Evolutionary conservation across 148 eudicot species (phyloP), one percentile per base, ranked within the genome.

Genomic region (Rhododendron molle): DNA sequence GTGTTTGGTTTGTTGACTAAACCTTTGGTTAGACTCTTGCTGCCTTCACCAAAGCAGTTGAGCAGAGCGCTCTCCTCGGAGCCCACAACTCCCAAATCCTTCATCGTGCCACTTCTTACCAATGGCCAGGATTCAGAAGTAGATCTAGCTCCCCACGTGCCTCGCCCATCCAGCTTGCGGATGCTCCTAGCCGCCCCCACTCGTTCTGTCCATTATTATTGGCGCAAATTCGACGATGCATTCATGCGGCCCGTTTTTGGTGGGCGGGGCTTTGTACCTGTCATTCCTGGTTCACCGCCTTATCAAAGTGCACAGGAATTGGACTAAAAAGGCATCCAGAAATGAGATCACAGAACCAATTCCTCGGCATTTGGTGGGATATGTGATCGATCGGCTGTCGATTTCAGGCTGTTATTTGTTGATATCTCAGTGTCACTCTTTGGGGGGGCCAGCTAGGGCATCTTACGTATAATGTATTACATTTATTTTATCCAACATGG

Each of bases 241-340:
- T 92, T 93, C 89, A 95, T 94, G 98, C 89, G 98, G 65, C 98
- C 98, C 0, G 93, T 94, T 38, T 95, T 95, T 81, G 98, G 98
- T 12, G 98, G 98, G 20, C 92, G 98, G 81, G 98, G 98, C 40
- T 95, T 95, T 80, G 96, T 91, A 5, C 98, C 95, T 15, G 92
- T 87, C 65, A 80, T 93, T 77, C 98, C 97, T n/a, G 94, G 95
- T 79, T 92, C 97, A 15, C 98, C 98, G 4, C 89, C 85, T 4
- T 96, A 95, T 50, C 91, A 85, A 72, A 91, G 90, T 60, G 84
- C 83, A 60, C 91, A 62, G 77, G 81, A 81, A 72, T 50, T 67
- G 83, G 73, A 81, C 5, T 54, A 54, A 80, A 67, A 69, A 28
- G 62, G 10, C 52, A 30, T 16, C n/a, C 76, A 84, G 71, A 44